A percentile compares a stretch with the other conserved stretches of the same genome.
phyloP scores from a whole-genome alignment of 208 protist genomes.

The Leishmania lainsoni region DNA sequence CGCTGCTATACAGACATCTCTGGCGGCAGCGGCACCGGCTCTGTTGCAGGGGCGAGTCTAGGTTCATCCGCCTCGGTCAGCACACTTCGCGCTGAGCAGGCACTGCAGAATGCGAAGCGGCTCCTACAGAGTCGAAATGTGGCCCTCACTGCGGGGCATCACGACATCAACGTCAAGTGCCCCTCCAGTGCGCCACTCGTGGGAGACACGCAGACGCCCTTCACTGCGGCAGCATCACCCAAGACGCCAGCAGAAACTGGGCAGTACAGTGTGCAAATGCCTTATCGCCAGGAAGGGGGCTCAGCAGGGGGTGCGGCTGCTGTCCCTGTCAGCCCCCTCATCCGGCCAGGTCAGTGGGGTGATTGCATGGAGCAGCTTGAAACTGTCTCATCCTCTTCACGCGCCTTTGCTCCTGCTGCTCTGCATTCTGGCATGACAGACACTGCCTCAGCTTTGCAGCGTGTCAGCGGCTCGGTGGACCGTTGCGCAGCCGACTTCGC shows the following conservation, averaged over 20 bases:
- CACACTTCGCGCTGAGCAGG: conserved; percentile 23
- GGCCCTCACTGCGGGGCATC: background rate
- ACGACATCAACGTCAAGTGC: background rate
- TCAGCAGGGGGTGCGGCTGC: background rate
- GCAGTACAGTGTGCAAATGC: background rate
- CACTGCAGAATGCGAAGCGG: conserved; percentile 23
- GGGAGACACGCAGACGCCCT: background rate
- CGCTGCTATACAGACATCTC: conserved; percentile 24
- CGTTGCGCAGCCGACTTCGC: background rate
- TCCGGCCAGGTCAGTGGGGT: background rate
- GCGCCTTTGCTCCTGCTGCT: background rate
- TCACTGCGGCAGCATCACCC: background rate
- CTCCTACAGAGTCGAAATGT: conserved; percentile 23
- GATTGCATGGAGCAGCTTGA: conserved; percentile 2
- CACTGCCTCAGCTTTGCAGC: background rate
- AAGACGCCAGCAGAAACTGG: background rate
- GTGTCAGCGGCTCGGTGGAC: background rate
- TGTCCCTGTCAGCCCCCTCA: background rate
- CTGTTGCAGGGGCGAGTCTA: too few species aligned
- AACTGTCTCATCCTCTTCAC: background rate
- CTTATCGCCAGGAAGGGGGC: background rate
- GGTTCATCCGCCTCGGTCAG: background rate
- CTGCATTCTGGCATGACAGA: background rate
- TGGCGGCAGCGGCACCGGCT: background rate
- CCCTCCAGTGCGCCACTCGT: background rate